A percentile compares a stretch with the other conserved stretches of the same genome.
phyloP scores from a whole-genome alignment of 345 rosid species.

The Eucalyptus polyanthemos region DNA sequence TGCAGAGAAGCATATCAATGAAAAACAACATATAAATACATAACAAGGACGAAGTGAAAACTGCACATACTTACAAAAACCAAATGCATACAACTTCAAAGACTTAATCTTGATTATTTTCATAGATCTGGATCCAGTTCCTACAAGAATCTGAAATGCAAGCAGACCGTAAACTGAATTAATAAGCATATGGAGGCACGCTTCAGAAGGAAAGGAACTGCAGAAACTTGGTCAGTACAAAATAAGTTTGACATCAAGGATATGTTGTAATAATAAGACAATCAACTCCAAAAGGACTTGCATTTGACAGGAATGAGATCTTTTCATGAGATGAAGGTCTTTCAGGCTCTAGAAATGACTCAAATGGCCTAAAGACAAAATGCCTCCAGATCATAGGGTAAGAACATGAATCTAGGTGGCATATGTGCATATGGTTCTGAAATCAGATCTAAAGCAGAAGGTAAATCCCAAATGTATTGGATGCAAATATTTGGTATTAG shows the following conservation, averaged over 20 bases:
- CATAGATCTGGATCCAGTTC: conserved; percentile 88
- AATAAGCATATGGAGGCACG: not conserved
- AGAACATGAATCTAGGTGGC: not conserved
- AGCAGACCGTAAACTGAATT: not conserved
- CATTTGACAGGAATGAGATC: not conserved
- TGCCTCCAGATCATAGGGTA: not conserved
- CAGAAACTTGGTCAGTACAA: not conserved
- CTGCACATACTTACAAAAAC: conserved; percentile 70
- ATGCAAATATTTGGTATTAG: not conserved
- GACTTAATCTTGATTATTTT: conserved; percentile 72
- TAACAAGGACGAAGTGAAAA: not conserved
- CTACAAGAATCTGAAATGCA: conserved; percentile 76
- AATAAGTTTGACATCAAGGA: not conserved
- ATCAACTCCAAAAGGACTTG: not conserved
- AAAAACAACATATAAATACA: not conserved
- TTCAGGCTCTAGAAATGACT: not conserved
- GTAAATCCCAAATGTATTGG: not conserved
- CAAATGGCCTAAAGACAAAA: not conserved
- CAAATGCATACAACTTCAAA: conserved; percentile 78
- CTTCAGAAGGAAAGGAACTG: not conserved
- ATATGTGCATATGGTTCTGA: not conserved
- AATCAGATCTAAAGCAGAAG: not conserved
- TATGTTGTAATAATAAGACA: not conserved
- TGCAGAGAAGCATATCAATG: not conserved
- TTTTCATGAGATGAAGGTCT: not conserved